Evolutionary conservation across 2,329 filamentous ascomycete species (phyloP), one percentile per base, ranked within the genome.

Genomic region (Ustulina deusta): DNA sequence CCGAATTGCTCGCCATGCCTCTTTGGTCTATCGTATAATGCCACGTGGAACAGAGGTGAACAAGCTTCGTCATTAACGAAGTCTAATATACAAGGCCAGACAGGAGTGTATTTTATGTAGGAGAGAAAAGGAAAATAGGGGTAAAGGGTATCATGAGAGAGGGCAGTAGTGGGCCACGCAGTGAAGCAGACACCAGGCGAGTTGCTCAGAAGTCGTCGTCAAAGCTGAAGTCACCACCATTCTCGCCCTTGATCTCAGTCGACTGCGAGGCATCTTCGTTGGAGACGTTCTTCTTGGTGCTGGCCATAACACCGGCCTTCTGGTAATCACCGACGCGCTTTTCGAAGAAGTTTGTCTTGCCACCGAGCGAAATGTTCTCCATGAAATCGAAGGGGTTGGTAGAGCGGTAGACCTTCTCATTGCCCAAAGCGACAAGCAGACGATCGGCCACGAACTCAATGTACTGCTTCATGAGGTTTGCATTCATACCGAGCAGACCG

Each of bases 301-400:
- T 94, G 78, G 91, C 91, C 93, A 99, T 97, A 81, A 99, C 95
- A 86, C 96, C 96, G 42, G 96, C 94, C 89, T 99, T 99, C 85
- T 99, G 96, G 89, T 99, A 99, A 79, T 99, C 96, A 81, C 91
- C 96, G 65, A 99, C 96, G 76, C 96, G 93, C 92, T 99, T 99
- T 91, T 99, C 96, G 81, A 99, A 99, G 89, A 99, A 99, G 90
- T 99, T 99, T 81, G 96, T 99, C 92, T 99, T 99, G 83, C 96
- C 96, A 60, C 94, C 93, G 11, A 99, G 89, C 25, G 96, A 98
- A 83, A 99, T 99, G 84, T 97, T 97, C 88, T 99, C 96, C 96
- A 99, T 99, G 83, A 99, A 99, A 87, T 99, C 96, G 81, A 99
- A 99, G 80, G 96, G 96, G 85, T 99, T 99, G 81, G 91, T 89